A percentile compares a stretch with the other conserved stretches of the same genome.
Evolutionary conservation across 257 asterid genomes (phyloP).

Genomic region (Ligustrum vulgare): DNA sequence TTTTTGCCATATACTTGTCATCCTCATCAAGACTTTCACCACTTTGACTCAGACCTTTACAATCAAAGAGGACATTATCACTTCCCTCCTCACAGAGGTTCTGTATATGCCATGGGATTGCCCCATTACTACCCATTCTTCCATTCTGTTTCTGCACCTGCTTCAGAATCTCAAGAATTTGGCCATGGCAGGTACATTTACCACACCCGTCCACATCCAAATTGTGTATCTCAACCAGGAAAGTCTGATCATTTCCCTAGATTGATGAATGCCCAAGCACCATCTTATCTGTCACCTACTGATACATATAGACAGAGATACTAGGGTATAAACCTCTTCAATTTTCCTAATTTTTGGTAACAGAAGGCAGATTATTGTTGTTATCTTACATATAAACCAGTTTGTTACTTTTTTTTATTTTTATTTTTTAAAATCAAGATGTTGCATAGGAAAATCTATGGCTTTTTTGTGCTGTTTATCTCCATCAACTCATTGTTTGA

Average conservation of each 20-base stretch:
- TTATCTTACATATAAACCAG: neutral
- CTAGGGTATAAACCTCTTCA: neutral
- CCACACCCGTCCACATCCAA: slow-evolving; percentile 25
- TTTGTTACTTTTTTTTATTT: neutral
- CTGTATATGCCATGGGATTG: slow-evolving; percentile 16
- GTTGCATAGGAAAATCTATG: neutral
- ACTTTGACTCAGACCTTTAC: slow-evolving; percentile 14
- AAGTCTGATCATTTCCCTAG: slow-evolving; percentile 23
- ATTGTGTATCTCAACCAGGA: slow-evolving; percentile 19
- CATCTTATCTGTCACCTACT: slow-evolving; percentile 4
- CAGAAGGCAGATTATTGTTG: neutral
- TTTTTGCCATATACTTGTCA: slow-evolving; percentile 13
- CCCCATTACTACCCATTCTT: slow-evolving; percentile 23
- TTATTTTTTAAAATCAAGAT: neutral
- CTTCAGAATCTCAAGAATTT: slow-evolving; percentile 15
- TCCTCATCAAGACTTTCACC: slow-evolving; percentile 23
- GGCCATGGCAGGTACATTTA: slow-evolving; percentile 14
- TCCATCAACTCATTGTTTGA: neutral
- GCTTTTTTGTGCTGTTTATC: neutral
- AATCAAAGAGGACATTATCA: slow-evolving; percentile 20
- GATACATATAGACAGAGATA: slow-evolving; percentile 18
- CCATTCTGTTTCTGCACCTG: slow-evolving; percentile 13
- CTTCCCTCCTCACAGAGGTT: slow-evolving; percentile 21
- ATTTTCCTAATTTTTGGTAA: neutral
- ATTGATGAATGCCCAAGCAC: slow-evolving; percentile 9